Evolutionary conservation across 257 asterid species (phyloP), one percentile per base, ranked within the genome.

Genomic region (Solanum rostratum): DNA sequence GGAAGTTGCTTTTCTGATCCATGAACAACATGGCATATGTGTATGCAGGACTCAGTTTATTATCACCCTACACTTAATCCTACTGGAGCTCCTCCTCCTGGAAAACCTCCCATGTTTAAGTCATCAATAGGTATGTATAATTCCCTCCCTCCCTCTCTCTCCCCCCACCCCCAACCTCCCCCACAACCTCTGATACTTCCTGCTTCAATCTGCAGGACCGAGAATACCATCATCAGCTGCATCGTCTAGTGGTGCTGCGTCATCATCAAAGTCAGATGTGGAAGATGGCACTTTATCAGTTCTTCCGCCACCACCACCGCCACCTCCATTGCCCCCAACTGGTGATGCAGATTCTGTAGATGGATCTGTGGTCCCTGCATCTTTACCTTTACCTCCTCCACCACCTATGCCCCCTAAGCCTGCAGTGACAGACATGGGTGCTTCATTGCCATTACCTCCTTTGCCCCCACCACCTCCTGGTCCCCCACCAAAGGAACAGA

Each of bases 81-180:
- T 85, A 92, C 98, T 81, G 99, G 99, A 82, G 98, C 98, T 81
- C 99, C 99, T 49, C 99, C 99, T 20, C 99, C 98, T 66, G 99
- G 99, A 79, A 97, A 97, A 85, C 97, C 97, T 86, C 99, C 97
- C 59, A 94, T 97, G 99, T 97, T 92, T 85, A 97, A 97, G 87
- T 94, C 99, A 71, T 93, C 98, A 37, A 89, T 96, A 86, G 98
- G 99, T 95, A 63, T 74, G 55, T 82, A 22, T 68, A n/a, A 29
- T 83, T 65, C 30, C 30, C 30, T 60, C 27, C 69, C 27, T 84
- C 33, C 69, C 30, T 50, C 78, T 83, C 71, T 33, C 37, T 2
- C 39, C 29, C 43, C 4, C 49, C 3, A 2, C 43, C 84, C 10
- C 57, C 16, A n/a, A n/a, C n/a, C n/a, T n/a, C n/a, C 37, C 3